phyloP scores from a whole-genome alignment of 2,329 filamentous ascomycete genomes.

The Pseudogymnoascus sp. region DNA sequence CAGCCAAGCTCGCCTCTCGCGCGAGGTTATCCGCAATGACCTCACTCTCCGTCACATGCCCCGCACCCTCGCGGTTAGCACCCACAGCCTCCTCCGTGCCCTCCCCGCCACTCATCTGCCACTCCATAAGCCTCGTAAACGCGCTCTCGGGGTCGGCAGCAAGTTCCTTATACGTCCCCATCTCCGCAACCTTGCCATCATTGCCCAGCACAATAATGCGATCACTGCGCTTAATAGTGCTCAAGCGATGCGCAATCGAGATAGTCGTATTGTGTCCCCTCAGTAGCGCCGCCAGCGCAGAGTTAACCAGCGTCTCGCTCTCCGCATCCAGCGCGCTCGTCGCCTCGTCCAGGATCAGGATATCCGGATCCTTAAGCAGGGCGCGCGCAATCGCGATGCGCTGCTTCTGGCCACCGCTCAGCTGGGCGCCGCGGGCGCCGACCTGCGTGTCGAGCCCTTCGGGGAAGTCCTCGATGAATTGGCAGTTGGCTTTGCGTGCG shows the following conservation, averaged over 20 bases:
- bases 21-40: constrained; percentile 21
- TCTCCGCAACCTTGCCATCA: constrained; percentile 84
- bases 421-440: constrained; percentile 82
- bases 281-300: constrained; percentile 72
- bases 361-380: constrained; percentile 90
- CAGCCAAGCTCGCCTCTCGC: constrained; percentile 8
- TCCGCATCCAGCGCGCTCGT: constrained; percentile 94
- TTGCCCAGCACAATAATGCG: constrained; percentile 84
- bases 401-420: constrained; percentile 92
- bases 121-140: constrained; percentile 95
- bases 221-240: constrained; percentile 93
- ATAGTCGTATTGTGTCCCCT: constrained; percentile 90
- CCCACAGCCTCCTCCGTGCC: constrained; percentile 31
- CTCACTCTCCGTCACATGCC: constrained; percentile 23
- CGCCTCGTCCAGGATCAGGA: constrained; percentile 91
- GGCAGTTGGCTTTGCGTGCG: constrained; percentile 86
- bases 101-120: constrained; percentile 90
- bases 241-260: constrained; percentile 90
- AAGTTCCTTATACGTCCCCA: constrained; percentile 73
- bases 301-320: constrained; percentile 92
- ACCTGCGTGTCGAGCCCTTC: constrained; percentile 92
- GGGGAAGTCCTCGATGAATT: constrained; percentile 93
- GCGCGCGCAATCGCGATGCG: constrained; percentile 94
- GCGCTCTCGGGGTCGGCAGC: constrained; percentile 67
- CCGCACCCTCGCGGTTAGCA: constrained; percentile 17